A percentile compares a stretch with the other conserved stretches of the same genome.
phyloP scores from a whole-genome alignment of 1,284 basidiomycete genomes.

The Rhodofomes roseus region DNA sequence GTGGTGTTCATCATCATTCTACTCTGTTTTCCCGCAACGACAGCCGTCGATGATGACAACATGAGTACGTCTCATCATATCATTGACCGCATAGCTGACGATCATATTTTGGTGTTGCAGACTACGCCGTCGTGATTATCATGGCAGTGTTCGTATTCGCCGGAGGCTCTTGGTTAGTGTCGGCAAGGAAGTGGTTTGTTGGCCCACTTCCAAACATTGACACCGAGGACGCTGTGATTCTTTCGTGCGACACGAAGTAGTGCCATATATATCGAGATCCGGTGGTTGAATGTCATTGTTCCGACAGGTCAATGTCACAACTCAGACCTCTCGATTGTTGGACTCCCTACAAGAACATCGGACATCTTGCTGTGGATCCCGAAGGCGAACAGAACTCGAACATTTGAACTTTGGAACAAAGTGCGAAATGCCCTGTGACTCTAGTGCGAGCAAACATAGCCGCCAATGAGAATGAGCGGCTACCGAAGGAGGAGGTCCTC shows the following conservation, averaged over 20 bases:
- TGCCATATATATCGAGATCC: neutral
- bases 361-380: too few relatives aligned
- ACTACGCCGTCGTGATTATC: conserved; percentile 57
- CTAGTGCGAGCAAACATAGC: too few relatives aligned
- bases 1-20: conserved; percentile 54
- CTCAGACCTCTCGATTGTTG: too few relatives aligned
- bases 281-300: too few relatives aligned
- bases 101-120: conserved; percentile 24
- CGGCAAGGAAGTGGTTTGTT: conserved; percentile 59
- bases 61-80: conserved; percentile 40
- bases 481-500: neutral
- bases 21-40: conserved; percentile 48
- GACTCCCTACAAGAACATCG: too few relatives aligned
- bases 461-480: neutral
- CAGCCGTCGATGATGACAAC: conserved; percentile 32
- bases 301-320: too few relatives aligned
- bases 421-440: too few relatives aligned
- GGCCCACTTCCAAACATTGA: conserved; percentile 56
- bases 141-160: conserved; percentile 55
- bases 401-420: too few relatives aligned
- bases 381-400: too few relatives aligned
- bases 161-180: conserved; percentile 50
- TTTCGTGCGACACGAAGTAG: neutral
- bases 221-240: neutral
- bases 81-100: neutral